phyloP scores from a whole-genome alignment of 257 asterid species.

The Gentiana straminea region DNA sequence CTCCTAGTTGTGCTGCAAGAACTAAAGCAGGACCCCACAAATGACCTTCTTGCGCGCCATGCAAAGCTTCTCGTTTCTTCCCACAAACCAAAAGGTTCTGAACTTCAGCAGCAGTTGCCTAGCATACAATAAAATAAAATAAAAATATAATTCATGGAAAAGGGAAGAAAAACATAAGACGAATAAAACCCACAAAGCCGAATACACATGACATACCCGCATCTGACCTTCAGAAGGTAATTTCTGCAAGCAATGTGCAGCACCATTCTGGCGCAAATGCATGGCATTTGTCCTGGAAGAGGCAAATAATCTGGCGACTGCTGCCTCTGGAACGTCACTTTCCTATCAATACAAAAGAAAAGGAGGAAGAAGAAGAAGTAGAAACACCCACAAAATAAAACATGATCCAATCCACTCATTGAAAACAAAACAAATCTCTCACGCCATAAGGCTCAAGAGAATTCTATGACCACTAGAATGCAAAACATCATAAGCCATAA shows the following conservation, averaged over 20 bases:
- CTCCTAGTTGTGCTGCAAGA: slow-evolving; percentile 96
- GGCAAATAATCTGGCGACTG: slow-evolving; percentile 83
- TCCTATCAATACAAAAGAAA: slow-evolving; percentile 31
- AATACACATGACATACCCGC: slow-evolving; percentile 35
- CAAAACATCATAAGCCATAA: too few species aligned
- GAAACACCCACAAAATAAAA: too few species aligned
- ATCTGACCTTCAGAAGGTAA: slow-evolving; percentile 81
- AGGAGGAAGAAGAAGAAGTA: too few species aligned
- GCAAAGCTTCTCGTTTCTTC: slow-evolving; percentile 83
- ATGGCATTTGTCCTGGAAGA: slow-evolving; percentile 42
- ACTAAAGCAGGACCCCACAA: slow-evolving; percentile 98
- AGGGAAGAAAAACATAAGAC: background rate
- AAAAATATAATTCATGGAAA: background rate
- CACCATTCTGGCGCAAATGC: slow-evolving; percentile 48
- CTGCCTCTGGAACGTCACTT: slow-evolving; percentile 79
- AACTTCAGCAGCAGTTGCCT: slow-evolving; percentile 83
- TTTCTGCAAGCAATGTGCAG: slow-evolving; percentile 67
- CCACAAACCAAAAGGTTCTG: slow-evolving; percentile 92
- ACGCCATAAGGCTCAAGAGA: background rate
- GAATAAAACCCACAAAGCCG: background rate
- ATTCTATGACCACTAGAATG: too few species aligned
- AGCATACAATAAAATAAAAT: slow-evolving; percentile 15
- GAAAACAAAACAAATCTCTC: background rate
- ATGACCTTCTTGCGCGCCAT: slow-evolving; percentile 91
- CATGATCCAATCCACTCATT: slow-evolving; percentile 8